These are phyloP conservation scores for Neofusicoccum ribis DNA, from an alignment of 2,329 filamentous ascomycete genomes.

Conservation along the genomic window DNA sequence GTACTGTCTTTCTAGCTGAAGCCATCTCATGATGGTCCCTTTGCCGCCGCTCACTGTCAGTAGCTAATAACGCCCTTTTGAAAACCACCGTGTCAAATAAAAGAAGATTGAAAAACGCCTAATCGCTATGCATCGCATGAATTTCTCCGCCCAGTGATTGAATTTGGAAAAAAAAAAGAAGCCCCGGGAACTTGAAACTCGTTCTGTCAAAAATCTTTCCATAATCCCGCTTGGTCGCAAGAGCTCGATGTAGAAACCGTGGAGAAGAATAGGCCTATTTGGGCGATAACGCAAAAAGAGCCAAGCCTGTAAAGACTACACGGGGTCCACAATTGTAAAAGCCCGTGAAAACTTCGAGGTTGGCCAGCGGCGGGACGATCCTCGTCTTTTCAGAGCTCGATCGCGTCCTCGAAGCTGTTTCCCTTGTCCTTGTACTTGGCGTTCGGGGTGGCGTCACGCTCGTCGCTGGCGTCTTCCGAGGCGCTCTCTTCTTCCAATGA, in stretches of 20 bases:
- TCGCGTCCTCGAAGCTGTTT: conserved; percentile 19
- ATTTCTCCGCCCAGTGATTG: neutral
- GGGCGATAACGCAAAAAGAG: too few relatives aligned
- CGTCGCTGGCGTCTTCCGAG: neutral
- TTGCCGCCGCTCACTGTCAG: too few relatives aligned
- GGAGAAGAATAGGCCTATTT: too few relatives aligned
- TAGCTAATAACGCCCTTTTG: too few relatives aligned
- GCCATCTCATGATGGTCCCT: too few relatives aligned
- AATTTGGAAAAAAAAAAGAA: neutral
- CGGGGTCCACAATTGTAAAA: neutral
- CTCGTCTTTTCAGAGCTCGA: conserved; percentile 9
- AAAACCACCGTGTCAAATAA: too few relatives aligned
- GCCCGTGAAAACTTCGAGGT: neutral
- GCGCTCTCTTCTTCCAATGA: neutral
- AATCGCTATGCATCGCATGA: conserved; percentile 3
- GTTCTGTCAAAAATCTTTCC: neutral
- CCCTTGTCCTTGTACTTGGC: conserved; percentile 8
- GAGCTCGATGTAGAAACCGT: neutral
- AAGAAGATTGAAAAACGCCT: neutral
- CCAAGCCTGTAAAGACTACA: neutral
- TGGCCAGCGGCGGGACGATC: too few relatives aligned
- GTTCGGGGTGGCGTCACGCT: neutral
- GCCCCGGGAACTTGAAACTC: neutral
- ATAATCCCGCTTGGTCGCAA: neutral
- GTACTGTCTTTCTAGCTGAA: too few relatives aligned